phyloP scores from a whole-genome alignment of 345 rosid genomes.

The Firmiana major region DNA sequence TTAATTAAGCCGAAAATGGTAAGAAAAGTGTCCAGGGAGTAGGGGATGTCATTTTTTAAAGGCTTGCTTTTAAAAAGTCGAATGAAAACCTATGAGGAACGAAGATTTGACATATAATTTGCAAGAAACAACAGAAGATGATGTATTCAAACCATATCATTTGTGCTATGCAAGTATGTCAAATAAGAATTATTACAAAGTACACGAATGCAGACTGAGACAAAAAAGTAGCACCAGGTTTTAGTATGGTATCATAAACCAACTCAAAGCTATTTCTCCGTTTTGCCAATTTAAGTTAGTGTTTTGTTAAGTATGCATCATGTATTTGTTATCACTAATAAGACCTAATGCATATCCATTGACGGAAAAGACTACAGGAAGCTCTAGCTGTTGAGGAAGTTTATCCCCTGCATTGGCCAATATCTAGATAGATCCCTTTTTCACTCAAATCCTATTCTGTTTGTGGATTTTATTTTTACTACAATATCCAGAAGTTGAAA shows the following conservation, averaged over 20 bases:
- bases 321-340: not conserved
- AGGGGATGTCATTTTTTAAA: no score
- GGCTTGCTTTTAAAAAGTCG: not conserved
- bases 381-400: not conserved
- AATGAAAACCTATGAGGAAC: not conserved
- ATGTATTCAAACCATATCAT: conserved; percentile 6
- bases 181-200: not conserved
- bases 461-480: not conserved
- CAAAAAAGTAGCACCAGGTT: not conserved
- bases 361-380: not conserved
- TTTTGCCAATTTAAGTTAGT: not conserved
- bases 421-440: not conserved
- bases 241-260: not conserved
- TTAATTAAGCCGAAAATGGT: not conserved
- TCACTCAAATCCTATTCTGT: not conserved
- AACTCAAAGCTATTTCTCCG: not conserved
- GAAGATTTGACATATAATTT: not conserved
- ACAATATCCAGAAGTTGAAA: not conserved
- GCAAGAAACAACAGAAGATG: not conserved
- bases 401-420: not conserved
- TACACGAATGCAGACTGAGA: not conserved
- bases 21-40: not conserved
- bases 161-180: not conserved
- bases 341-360: not conserved
- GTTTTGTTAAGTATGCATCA: not conserved